Evolutionary conservation across 768 basidiomycete species (phyloP).

Genomic region (Postia placenta): DNA sequence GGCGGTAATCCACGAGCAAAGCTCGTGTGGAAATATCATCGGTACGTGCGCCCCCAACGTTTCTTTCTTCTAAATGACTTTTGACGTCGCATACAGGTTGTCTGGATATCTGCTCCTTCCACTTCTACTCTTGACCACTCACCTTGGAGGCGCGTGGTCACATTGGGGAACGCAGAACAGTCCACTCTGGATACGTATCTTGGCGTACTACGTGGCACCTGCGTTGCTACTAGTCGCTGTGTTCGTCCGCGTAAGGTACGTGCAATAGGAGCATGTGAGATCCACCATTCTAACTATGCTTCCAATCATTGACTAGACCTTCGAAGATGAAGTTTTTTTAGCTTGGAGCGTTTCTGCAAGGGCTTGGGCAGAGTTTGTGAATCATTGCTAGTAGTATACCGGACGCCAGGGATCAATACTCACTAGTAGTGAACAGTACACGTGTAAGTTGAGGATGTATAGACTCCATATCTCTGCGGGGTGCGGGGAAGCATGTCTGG

Average conservation of each 20-base stretch:
- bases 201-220: conserved; percentile 51
- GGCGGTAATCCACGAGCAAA: conserved; percentile 72
- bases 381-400: too few species aligned
- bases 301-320: conserved; percentile 29
- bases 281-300: neutral
- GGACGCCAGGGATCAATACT: too few species aligned
- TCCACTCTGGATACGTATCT: conserved; percentile 33
- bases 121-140: conserved; percentile 50
- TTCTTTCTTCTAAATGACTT: neutral
- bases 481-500: too few species aligned
- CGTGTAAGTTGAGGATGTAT: too few species aligned
- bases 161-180: conserved; percentile 43
- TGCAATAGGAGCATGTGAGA: too few species aligned
- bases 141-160: conserved; percentile 71
- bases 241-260: conserved; percentile 43
- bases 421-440: too few species aligned
- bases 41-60: conserved; percentile 32
- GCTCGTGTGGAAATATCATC: conserved; percentile 77
- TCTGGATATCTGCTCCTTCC: conserved; percentile 72
- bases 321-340: conserved; percentile 63
- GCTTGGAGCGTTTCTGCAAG: too few species aligned
- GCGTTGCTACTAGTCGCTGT: conserved; percentile 37
- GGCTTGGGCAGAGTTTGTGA: too few species aligned
- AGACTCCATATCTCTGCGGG: too few species aligned
- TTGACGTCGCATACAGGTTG: conserved; percentile 31